Percentiles rank a stretch among this genome's conserved stretches.
phyloP scores from a whole-genome alignment of 1,139 yeast species.

The Lodderomyces elongisporus region DNA sequence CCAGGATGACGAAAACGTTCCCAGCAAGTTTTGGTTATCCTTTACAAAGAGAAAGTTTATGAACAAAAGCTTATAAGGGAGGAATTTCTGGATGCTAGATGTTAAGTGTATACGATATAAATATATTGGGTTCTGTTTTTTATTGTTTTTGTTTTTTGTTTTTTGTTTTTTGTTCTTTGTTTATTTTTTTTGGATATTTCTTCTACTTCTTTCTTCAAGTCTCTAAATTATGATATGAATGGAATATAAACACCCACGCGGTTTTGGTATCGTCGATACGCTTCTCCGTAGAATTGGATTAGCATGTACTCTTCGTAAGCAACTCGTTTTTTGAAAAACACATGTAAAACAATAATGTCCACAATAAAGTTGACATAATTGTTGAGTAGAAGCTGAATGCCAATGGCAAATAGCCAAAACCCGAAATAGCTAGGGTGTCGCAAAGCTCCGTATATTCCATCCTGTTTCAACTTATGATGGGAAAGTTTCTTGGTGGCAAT shows the following conservation, averaged over 20 bases:
- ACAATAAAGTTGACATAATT: constrained; percentile 20
- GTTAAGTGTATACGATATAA: too few relatives aligned
- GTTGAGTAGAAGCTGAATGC: constrained; percentile 26
- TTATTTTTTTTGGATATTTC: too few relatives aligned
- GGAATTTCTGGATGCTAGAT: too few relatives aligned
- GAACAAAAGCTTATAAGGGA: constrained; percentile 62
- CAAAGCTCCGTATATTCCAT: constrained; percentile 26
- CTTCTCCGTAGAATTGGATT: constrained; percentile 23
- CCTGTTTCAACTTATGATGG: constrained; percentile 21
- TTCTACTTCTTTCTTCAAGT: too few relatives aligned
- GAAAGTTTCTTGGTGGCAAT: constrained; percentile 12
- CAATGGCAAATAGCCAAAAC: constrained; percentile 33
- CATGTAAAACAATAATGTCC: constrained; percentile 18
- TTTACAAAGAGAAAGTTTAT: constrained; percentile 91
- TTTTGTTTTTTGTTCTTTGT: too few relatives aligned
- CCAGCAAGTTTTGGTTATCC: constrained; percentile 90
- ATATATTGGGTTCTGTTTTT: too few relatives aligned
- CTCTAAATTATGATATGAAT: too few relatives aligned
- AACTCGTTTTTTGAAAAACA: constrained; percentile 32
- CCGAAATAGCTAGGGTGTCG: constrained; percentile 46
- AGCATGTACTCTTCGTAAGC: constrained; percentile 35
- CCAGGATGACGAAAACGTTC: constrained; percentile 44
- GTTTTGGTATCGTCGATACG: constrained; percentile 23
- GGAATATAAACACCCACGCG: constrained; percentile 31
- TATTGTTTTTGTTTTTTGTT: too few relatives aligned